A percentile compares a stretch with the other conserved stretches of the same genome.
Evolutionary conservation across 2,329 filamentous ascomycete species (phyloP).

Genomic region (Huntiella bhutanensis): DNA sequence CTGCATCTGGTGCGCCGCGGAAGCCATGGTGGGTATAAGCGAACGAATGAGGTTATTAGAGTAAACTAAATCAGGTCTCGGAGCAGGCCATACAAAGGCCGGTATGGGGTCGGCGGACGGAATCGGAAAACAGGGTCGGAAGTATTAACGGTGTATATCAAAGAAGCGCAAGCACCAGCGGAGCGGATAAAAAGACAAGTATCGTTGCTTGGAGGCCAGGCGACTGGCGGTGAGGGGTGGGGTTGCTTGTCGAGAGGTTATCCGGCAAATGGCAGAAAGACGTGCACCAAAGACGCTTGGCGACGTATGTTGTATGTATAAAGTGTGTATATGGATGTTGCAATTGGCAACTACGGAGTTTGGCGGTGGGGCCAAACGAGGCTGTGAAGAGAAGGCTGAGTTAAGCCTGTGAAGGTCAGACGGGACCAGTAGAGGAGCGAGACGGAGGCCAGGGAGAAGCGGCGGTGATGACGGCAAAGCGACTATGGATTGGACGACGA

Average conservation of each 20-base stretch:
- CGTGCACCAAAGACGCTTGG: no score
- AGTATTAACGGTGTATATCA: no score
- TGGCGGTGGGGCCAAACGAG: not conserved
- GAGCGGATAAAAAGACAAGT: not conserved
- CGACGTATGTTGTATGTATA: not conserved
- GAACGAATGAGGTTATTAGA: not conserved
- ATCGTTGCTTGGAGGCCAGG: not conserved
- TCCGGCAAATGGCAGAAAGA: no score
- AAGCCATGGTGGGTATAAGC: conserved; percentile 4
- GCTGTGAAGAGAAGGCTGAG: not conserved
- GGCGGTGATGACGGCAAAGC: not conserved
- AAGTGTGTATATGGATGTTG: not conserved
- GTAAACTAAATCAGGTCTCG: not conserved
- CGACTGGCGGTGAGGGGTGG: not conserved
- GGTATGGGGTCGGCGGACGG: not conserved
- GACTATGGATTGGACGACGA: not conserved
- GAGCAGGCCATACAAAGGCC: not conserved
- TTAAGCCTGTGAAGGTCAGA: not conserved
- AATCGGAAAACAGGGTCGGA: not conserved
- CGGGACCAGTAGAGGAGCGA: not conserved
- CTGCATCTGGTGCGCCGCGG: conserved; percentile 10
- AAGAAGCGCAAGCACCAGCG: not conserved
- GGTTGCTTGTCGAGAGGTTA: not conserved
- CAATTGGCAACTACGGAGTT: not conserved
- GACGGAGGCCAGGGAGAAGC: not conserved